Percentiles rank a stretch among this genome's conserved stretches.
Conservation (phyloP, 139 green algal species). For the Chlorella sp. region DNA sequence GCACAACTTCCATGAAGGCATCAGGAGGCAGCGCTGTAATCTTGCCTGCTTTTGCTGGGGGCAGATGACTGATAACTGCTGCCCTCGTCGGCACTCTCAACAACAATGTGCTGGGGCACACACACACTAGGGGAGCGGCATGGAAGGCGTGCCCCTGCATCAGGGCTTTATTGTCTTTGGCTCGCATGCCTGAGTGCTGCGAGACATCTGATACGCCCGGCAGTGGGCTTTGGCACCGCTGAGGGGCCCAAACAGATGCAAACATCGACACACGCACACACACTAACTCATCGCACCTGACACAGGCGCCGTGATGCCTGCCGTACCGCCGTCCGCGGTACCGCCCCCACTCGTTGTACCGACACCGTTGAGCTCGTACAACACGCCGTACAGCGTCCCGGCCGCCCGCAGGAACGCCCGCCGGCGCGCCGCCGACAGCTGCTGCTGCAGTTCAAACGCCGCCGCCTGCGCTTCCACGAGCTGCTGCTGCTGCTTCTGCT, state of each 20-base stretch:
- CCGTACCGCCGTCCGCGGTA: not conserved
- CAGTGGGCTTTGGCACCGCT: too few species aligned
- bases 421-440: not conserved
- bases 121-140: too few species aligned
- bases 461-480: not conserved
- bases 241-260: not conserved
- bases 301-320: too few species aligned
- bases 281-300: not conserved
- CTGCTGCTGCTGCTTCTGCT: too few species aligned
- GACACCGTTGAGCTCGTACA: slow-evolving; percentile 59
- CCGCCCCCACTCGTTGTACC: not conserved
- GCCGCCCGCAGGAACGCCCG: not conserved
- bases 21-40: too few species aligned
- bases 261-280: not conserved
- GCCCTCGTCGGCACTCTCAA: too few species aligned
- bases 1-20: too few species aligned
- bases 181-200: not conserved
- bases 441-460: not conserved
- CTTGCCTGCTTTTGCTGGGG: too few species aligned
- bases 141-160: too few species aligned
- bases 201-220: not conserved
- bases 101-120: too few species aligned
- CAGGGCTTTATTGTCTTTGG: not conserved
- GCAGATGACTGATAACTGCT: too few species aligned
- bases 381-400: not conserved